These are phyloP conservation scores for Ganoderma sinense DNA, from an alignment of 1,284 basidiomycete genomes.

Conservation along the genomic window DNA sequence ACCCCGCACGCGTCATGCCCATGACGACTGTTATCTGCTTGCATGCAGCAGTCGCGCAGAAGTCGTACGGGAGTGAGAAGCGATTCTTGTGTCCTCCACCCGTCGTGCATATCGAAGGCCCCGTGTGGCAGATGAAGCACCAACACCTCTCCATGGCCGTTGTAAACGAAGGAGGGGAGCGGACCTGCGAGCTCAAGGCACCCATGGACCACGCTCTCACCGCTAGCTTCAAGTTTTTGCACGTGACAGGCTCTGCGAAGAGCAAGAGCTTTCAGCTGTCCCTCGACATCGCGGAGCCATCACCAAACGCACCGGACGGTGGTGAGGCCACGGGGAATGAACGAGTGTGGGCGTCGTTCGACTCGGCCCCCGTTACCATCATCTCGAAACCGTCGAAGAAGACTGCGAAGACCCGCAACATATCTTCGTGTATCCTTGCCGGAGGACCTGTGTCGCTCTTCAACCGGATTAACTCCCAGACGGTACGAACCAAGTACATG, in stretches of 20 bases:
- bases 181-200: constrained; percentile 83
- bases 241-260: constrained; percentile 88
- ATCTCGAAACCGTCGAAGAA: constrained; percentile 98
- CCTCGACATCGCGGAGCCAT: constrained; percentile 80
- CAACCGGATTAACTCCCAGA: constrained; percentile 97
- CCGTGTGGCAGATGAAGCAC: constrained; percentile 79
- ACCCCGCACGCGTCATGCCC: constrained; percentile 74
- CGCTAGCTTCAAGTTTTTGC: constrained; percentile 89
- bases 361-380: constrained; percentile 91
- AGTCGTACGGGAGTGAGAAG: constrained; percentile 92
- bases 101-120: constrained; percentile 87
- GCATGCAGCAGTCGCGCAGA: constrained; percentile 90
- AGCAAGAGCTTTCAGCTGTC: constrained; percentile 90
- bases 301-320: constrained; percentile 58
- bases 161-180: constrained; percentile 84
- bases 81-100: constrained; percentile 91
- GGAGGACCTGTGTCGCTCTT: constrained; percentile 94
- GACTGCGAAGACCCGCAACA: constrained; percentile 94
- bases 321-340: constrained; percentile 56
- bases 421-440: constrained; percentile 89
- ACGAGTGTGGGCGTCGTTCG: constrained; percentile 89
- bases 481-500: constrained; percentile 97
- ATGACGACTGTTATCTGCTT: constrained; percentile 91
- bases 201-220: constrained; percentile 82
- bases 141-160: constrained; percentile 88